These are phyloP conservation scores for Gomphus sp. DNA, from an alignment of 1,284 basidiomycete species.

Conservation along the genomic window DNA sequence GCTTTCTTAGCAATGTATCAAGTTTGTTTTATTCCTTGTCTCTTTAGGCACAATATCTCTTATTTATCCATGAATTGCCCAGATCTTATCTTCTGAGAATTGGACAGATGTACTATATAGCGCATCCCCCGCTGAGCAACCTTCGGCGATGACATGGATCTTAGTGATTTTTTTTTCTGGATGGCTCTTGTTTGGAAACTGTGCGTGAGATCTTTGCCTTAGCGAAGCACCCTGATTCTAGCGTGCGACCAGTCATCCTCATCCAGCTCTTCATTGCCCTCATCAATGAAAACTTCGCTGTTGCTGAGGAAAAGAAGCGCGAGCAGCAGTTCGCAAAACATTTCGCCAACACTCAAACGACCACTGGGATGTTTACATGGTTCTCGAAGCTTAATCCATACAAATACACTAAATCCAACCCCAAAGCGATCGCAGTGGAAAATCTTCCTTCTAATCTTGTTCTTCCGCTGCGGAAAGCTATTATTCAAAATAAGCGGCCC, in stretches of 20 bases:
- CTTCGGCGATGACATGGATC: conserved; percentile 66
- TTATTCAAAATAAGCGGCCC: conserved; percentile 47
- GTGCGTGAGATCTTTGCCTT: conserved; percentile 35
- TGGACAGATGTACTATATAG: conserved; percentile 84
- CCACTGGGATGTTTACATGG: conserved; percentile 47
- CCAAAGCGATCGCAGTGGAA: conserved; percentile 66
- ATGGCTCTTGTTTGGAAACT: conserved; percentile 94
- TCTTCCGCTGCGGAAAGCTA: conserved; percentile 65
- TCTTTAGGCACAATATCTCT: neutral
- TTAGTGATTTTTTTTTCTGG: conserved; percentile 69
- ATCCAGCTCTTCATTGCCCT: conserved; percentile 98
- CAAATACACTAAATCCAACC: conserved; percentile 65
- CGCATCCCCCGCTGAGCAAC: conserved; percentile 54
- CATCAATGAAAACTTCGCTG: conserved; percentile 94
- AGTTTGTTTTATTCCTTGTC: conserved; percentile 18
- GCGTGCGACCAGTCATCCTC: conserved; percentile 66
- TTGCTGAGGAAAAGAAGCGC: conserved; percentile 88
- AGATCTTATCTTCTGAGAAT: conserved; percentile 92
- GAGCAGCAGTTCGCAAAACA: conserved; percentile 71
- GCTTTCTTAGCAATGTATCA: conserved; percentile 84
- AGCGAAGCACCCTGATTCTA: conserved; percentile 8
- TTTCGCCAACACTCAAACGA: conserved; percentile 31
- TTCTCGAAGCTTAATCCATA: conserved; percentile 82
- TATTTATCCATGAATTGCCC: conserved; percentile 16
- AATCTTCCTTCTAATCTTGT: conserved; percentile 65